Percentiles rank a stretch among this genome's conserved stretches.
phyloP scores from a whole-genome alignment of 2,329 filamentous ascomycete species.

The Onygenales sp. region DNA sequence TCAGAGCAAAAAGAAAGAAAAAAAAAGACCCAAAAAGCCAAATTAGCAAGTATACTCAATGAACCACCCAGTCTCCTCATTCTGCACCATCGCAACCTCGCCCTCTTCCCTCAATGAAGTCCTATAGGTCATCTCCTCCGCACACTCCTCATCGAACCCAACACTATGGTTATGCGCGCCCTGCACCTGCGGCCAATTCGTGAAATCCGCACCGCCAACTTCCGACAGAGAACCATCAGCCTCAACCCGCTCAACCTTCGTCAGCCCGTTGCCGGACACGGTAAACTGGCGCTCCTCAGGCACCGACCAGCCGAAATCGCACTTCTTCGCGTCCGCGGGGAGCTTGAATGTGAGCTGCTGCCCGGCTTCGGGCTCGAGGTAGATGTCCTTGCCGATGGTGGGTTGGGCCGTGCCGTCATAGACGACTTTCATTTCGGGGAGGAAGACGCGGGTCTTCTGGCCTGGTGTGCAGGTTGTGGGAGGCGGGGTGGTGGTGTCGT shows the following conservation, averaged over 20 bases:
- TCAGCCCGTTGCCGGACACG: not conserved
- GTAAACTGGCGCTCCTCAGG: not conserved
- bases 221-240: not conserved
- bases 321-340: not conserved
- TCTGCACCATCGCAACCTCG: not conserved
- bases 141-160: not conserved
- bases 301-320: not conserved
- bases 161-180: not conserved
- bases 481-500: too few relatives aligned
- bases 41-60: not conserved
- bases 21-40: not conserved
- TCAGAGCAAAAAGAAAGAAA: not conserved
- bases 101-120: not conserved
- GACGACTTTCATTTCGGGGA: not conserved
- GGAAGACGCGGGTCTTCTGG: too few relatives aligned
- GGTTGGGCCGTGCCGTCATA: not conserved
- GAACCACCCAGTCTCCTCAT: not conserved
- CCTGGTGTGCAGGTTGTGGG: too few relatives aligned
- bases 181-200: not conserved
- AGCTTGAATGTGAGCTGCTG: not conserved
- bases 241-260: not conserved
- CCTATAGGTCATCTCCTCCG: not conserved
- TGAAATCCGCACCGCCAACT: conserved; percentile 1
- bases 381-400: not conserved
- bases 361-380: not conserved